Percentiles rank a stretch among this genome's conserved stretches.
Evolutionary conservation across 345 rosid species (phyloP).

Genomic region (Brassica incana): DNA sequence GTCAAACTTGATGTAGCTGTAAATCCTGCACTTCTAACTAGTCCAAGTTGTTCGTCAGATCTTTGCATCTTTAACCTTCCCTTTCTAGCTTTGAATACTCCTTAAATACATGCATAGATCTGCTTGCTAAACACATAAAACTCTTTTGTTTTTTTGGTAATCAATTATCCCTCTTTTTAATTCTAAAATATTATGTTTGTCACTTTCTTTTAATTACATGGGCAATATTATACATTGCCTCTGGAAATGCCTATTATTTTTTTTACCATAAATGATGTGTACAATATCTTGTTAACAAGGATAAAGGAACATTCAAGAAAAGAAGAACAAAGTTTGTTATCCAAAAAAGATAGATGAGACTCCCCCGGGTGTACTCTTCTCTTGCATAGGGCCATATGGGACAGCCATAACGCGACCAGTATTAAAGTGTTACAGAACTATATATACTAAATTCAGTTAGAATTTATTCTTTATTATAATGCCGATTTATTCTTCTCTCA

Average conservation of each 20-base stretch:
- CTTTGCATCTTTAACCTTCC: no score
- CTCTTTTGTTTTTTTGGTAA: no score
- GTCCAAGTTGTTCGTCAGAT: no score
- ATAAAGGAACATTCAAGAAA: background rate
- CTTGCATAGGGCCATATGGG: slow-evolving; percentile 40
- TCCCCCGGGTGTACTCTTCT: slow-evolving; percentile 46
- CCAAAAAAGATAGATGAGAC: slow-evolving; percentile 38
- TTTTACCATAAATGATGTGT: background rate
- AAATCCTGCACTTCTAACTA: no score
- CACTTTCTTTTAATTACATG: background rate
- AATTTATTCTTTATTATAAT: slow-evolving; percentile 59
- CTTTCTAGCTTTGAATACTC: no score
- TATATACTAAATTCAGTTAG: slow-evolving; percentile 37
- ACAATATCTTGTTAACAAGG: background rate
- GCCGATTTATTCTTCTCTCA: slow-evolving; percentile 52
- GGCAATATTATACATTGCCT: background rate
- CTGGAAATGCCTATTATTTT: background rate
- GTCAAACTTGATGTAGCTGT: no score
- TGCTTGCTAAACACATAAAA: no score
- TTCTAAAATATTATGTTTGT: background rate
- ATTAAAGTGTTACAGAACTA: slow-evolving; percentile 33
- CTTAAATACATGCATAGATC: no score
- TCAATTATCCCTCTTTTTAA: background rate
- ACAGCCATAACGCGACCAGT: slow-evolving; percentile 46
- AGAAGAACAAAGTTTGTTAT: background rate